Evolutionary conservation across 495 filamentous ascomycete genomes (phyloP).

Genomic region (Lasiosphaeris hirsuta): DNA sequence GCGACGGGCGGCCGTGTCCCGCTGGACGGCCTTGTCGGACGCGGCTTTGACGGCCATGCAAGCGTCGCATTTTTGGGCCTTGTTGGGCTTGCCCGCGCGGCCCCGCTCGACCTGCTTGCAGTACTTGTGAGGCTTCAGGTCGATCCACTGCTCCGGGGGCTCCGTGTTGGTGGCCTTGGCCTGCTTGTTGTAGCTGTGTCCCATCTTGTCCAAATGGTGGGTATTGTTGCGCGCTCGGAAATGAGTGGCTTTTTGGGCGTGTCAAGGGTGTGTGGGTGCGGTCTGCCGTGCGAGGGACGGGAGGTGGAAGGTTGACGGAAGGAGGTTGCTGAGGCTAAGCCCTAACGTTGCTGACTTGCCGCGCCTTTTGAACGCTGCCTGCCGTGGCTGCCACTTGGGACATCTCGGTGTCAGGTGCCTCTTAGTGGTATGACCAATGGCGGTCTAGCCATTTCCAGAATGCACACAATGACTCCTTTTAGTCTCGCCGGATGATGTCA

Average conservation of each 20-base stretch:
- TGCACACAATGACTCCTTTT: background rate
- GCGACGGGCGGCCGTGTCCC: conserved; percentile 13
- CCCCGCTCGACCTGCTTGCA: conserved; percentile 25
- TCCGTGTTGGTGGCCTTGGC: conserved; percentile 14
- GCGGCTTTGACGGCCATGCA: conserved; percentile 27
- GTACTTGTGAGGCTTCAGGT: conserved; percentile 26
- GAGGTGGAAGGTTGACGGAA: too few relatives aligned
- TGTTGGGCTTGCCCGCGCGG: conserved; percentile 24
- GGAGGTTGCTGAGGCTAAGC: too few relatives aligned
- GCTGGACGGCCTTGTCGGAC: conserved; percentile 7
- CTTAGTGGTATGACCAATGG: background rate
- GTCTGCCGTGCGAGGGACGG: background rate
- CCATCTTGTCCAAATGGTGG: conserved; percentile 15
- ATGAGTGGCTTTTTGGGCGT: background rate
- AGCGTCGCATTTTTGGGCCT: conserved; percentile 28
- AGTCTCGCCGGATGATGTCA: conserved; percentile 1
- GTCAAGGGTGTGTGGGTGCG: background rate
- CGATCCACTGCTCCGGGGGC: conserved; percentile 24
- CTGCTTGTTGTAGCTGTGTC: conserved; percentile 21
- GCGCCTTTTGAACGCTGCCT: too few relatives aligned
- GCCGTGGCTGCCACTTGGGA: too few relatives aligned
- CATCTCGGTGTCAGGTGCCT: too few relatives aligned
- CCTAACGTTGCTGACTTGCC: too few relatives aligned
- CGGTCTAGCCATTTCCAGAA: background rate
- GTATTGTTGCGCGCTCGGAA: background rate